A percentile compares a stretch with the other conserved stretches of the same genome.
Evolutionary conservation across 345 rosid species (phyloP).

Genomic region (Aquilaria sinensis): DNA sequence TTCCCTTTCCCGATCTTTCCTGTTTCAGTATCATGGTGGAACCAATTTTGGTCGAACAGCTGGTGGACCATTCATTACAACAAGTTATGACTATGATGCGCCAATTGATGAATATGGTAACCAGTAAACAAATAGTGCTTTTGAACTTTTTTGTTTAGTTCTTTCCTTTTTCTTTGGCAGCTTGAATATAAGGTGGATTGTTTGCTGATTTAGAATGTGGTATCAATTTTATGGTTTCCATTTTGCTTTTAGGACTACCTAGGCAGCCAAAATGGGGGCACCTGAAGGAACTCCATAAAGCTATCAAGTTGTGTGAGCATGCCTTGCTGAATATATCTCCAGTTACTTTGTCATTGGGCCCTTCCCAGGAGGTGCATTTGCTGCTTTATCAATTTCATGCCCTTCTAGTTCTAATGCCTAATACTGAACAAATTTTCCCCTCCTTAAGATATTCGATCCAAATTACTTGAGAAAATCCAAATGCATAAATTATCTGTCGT

Average conservation of each 20-base stretch:
- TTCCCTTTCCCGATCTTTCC: constrained; percentile 1
- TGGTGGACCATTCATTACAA: constrained; percentile 93
- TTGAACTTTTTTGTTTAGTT: not conserved
- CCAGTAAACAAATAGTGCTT: not conserved
- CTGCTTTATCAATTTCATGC: not conserved
- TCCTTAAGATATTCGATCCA: no score
- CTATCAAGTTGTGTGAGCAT: constrained; percentile 71
- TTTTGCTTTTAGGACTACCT: constrained; percentile 53
- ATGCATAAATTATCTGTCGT: no score
- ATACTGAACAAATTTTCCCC: no score
- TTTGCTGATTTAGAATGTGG: not conserved
- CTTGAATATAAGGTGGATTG: not conserved
- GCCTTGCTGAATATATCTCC: constrained; percentile 51
- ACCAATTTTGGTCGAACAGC: constrained; percentile 95
- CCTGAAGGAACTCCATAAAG: constrained; percentile 78
- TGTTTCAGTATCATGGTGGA: constrained; percentile 87
- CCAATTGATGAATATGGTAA: constrained; percentile 98
- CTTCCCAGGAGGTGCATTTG: constrained; percentile 54
- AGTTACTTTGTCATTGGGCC: constrained; percentile 49
- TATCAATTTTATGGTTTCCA: constrained; percentile 4
- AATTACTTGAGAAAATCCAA: no score
- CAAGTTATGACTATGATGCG: constrained; percentile 97
- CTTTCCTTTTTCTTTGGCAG: no score
- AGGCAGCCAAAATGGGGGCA: constrained; percentile 97
- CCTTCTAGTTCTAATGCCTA: not conserved